Conservation (phyloP, 306 rosid genomes). For the Rosa chinensis region DNA sequence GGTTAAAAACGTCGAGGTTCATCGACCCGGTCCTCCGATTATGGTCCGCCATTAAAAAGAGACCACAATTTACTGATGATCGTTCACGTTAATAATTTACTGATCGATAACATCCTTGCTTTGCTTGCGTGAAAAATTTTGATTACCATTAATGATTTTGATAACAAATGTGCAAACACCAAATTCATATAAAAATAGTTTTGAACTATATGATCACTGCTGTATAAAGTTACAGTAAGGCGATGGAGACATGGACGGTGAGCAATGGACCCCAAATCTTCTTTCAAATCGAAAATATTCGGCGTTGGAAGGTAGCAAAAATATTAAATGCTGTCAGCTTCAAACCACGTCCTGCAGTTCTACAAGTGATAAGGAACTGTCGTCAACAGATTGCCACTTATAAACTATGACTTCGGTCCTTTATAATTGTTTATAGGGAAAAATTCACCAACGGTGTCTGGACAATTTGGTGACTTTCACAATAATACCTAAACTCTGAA, state of each 20-base stretch:
- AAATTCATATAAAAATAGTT: neutral
- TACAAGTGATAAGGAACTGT: too few relatives aligned
- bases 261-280: constrained; percentile 17
- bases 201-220: neutral
- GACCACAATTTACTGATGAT: neutral
- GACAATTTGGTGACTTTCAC: too few relatives aligned
- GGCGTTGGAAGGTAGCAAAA: constrained; percentile 4
- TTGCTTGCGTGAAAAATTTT: too few relatives aligned
- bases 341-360: too few relatives aligned
- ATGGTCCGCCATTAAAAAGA: neutral
- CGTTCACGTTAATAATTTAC: neutral
- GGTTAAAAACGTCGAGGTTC: neutral
- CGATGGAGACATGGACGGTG: neutral
- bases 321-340: too few relatives aligned
- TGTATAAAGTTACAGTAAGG: neutral
- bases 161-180: neutral
- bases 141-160: neutral
- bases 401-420: too few relatives aligned
- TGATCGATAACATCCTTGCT: too few relatives aligned
- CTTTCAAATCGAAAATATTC: neutral
- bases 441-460: too few relatives aligned
- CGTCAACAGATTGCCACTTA: too few relatives aligned
- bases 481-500: too few relatives aligned
- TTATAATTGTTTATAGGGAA: too few relatives aligned
- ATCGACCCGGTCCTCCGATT: neutral